Evolutionary conservation across 1,139 yeast genomes (phyloP).

Genomic region (Meyerozyma guilliermondii): DNA sequence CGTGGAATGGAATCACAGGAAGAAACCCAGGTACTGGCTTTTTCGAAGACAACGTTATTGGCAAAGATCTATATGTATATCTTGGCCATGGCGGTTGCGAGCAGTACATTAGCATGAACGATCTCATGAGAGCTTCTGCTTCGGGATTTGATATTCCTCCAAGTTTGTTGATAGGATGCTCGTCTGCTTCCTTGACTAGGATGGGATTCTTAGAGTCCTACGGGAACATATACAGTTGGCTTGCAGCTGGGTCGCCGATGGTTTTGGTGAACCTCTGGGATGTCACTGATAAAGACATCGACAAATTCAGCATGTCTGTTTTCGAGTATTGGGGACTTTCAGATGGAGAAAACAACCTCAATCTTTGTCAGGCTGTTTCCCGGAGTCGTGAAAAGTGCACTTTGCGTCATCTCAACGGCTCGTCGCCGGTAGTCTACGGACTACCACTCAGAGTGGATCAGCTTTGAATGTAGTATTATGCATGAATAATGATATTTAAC

Average conservation of each 20-base stretch:
- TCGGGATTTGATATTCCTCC: constrained; percentile 48
- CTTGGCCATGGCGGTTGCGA: constrained; percentile 97
- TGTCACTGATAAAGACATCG: constrained; percentile 94
- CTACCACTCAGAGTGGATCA: constrained; percentile 42
- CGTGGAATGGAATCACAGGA: constrained; percentile 57
- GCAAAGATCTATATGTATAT: constrained; percentile 56
- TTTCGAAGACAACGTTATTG: constrained; percentile 16
- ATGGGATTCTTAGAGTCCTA: constrained; percentile 65
- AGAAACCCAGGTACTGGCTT: constrained; percentile 52
- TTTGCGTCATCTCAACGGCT: constrained; percentile 66
- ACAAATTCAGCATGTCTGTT: constrained; percentile 59
- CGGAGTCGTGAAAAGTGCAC: constrained; percentile 59
- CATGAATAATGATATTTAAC: not conserved
- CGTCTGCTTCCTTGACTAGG: constrained; percentile 66
- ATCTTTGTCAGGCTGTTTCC: constrained; percentile 47
- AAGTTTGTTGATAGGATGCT: constrained; percentile 80
- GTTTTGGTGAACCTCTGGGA: constrained; percentile 90
- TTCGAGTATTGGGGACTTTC: constrained; percentile 61
- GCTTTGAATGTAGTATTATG: not conserved
- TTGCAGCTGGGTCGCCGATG: constrained; percentile 78
- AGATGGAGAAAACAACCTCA: constrained; percentile 11
- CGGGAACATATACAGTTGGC: constrained; percentile 74
- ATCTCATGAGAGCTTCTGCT: constrained; percentile 19
- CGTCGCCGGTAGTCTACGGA: constrained; percentile 79
- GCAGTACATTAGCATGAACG: constrained; percentile 52